phyloP scores from a whole-genome alignment of 768 basidiomycete species.

The Podaxis sp. region DNA sequence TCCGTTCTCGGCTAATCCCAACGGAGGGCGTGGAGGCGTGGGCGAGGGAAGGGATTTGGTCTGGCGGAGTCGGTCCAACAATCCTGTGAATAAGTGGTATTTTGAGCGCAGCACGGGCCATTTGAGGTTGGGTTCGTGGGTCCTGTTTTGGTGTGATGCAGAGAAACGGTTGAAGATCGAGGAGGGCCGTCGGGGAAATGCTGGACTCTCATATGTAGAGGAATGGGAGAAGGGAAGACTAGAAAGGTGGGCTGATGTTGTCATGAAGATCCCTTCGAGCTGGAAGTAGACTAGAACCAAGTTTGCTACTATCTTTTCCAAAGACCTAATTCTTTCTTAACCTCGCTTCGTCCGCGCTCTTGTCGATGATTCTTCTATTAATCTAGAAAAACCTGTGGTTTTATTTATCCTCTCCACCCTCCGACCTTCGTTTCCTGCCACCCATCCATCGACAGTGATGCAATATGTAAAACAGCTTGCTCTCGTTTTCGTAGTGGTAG shows the following conservation, averaged over 20 bases:
- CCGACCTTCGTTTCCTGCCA: not conserved
- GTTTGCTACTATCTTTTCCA: not conserved
- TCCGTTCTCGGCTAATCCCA: slow-evolving; percentile 90
- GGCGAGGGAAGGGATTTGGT: slow-evolving; percentile 94
- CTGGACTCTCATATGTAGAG: slow-evolving; percentile 68
- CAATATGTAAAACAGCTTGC: not conserved
- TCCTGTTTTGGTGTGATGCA: slow-evolving; percentile 98
- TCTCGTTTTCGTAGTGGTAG: not conserved
- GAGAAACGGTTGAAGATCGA: slow-evolving; percentile 78
- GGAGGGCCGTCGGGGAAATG: slow-evolving; percentile 57
- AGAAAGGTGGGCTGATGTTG: slow-evolving; percentile 60
- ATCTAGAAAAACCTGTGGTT: not conserved
- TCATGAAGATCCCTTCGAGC: slow-evolving; percentile 69
- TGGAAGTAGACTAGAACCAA: slow-evolving; percentile 49
- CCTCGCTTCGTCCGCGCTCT: not conserved
- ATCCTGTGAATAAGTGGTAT: slow-evolving; percentile 99
- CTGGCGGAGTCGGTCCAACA: slow-evolving; percentile 90
- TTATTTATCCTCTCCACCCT: not conserved
- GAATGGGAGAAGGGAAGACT: slow-evolving; percentile 74
- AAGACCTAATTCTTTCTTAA: not conserved
- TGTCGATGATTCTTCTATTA: not conserved
- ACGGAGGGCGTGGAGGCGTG: slow-evolving; percentile 85
- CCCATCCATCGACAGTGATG: not conserved
- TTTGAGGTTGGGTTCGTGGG: slow-evolving; percentile 80
- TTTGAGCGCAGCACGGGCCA: slow-evolving; percentile 95